phyloP scores from a whole-genome alignment of 1,284 basidiomycete genomes.

The Ustilago tritici region DNA sequence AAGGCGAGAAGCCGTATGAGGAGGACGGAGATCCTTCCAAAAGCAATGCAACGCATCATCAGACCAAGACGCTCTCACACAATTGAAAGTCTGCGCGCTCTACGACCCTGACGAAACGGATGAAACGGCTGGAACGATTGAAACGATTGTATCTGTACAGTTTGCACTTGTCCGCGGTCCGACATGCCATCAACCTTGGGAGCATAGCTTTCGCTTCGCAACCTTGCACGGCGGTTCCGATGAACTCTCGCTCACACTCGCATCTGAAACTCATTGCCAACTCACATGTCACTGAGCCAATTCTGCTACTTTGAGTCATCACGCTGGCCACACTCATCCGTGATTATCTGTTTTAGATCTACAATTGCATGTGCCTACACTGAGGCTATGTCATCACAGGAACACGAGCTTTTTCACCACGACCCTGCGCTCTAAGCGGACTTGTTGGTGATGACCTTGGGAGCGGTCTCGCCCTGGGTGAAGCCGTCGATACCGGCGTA shows the following conservation, averaged over 20 bases:
- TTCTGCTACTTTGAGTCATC: not conserved
- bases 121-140: not conserved
- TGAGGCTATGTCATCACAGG: slow-evolving; percentile 5
- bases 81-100: not conserved
- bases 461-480: slow-evolving; percentile 59
- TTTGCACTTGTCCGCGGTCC: not conserved
- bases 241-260: not conserved
- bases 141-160: not conserved
- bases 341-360: slow-evolving; percentile 10
- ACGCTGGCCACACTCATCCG: not conserved
- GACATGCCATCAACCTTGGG: not conserved
- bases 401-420: slow-evolving; percentile 1
- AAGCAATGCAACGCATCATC: slow-evolving; percentile 5
- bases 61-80: not conserved
- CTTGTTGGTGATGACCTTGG: slow-evolving; percentile 62
- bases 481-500: slow-evolving; percentile 69
- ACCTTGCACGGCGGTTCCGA: not conserved
- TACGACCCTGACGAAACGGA: not conserved
- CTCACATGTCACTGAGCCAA: not conserved
- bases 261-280: not conserved
- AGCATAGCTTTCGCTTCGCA: not conserved
- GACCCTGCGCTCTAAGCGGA: slow-evolving; percentile 25
- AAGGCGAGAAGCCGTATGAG: not conserved
- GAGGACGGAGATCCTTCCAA: not conserved
- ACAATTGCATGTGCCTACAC: slow-evolving; percentile 11